These are phyloP conservation scores for Picochlorum sp. DNA, from an alignment of 139 green algal genomes.

Conservation along the genomic window DNA sequence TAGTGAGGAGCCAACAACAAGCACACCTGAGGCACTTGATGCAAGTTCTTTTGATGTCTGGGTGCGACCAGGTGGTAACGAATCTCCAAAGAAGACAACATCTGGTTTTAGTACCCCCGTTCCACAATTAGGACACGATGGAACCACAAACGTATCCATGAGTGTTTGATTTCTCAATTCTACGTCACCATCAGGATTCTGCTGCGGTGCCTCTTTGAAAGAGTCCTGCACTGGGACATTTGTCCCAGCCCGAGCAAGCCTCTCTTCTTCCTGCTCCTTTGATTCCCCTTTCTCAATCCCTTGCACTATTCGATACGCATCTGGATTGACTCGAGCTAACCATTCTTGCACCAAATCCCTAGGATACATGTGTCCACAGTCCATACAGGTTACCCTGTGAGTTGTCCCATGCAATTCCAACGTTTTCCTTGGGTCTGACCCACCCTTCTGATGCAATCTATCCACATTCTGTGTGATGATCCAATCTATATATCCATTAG, in stretches of 20 bases:
- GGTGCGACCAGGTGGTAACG: slow-evolving; percentile 35
- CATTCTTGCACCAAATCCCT: slow-evolving; percentile 47
- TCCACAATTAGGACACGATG: slow-evolving; percentile 55
- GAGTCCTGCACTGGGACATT: background rate
- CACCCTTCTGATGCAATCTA: slow-evolving; percentile 72
- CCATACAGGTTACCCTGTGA: slow-evolving; percentile 69
- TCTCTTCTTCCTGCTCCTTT: background rate
- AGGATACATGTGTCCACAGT: slow-evolving; percentile 39
- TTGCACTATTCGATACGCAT: background rate
- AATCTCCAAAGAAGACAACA: slow-evolving; percentile 81
- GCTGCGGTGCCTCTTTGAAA: too few species aligned
- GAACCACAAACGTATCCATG: slow-evolving; percentile 78
- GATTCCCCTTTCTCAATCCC: too few species aligned
- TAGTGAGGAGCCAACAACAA: slow-evolving; percentile 60
- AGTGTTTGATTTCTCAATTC: slow-evolving; percentile 29
- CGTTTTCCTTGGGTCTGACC: slow-evolving; percentile 28
- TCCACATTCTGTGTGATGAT: slow-evolving; percentile 97
- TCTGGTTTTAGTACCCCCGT: slow-evolving; percentile 73
- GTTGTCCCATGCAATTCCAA: slow-evolving; percentile 93
- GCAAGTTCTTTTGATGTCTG: slow-evolving; percentile 27
- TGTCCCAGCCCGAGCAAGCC: background rate
- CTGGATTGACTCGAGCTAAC: slow-evolving; percentile 52
- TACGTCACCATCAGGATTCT: background rate
- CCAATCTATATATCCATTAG: slow-evolving; percentile 20
- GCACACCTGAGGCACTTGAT: slow-evolving; percentile 27